Evolutionary conservation across 2,329 filamentous ascomycete genomes (phyloP).

Genomic region (Botrytis hyacinthi): DNA sequence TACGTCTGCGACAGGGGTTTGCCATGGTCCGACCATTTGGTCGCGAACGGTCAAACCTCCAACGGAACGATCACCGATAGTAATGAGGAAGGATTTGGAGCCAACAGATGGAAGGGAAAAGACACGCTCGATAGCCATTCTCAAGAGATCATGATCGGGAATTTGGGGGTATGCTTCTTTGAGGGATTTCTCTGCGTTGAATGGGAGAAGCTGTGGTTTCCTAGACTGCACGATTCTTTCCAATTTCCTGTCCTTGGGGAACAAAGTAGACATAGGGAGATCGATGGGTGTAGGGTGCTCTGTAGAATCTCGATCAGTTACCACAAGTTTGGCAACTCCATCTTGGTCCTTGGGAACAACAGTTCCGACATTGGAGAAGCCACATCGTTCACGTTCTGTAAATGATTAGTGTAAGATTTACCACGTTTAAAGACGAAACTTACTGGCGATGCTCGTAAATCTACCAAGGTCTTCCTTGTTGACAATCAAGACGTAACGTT

Average conservation of each 20-base stretch:
- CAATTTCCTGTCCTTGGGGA: conserved; percentile 83
- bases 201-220: conserved; percentile 64
- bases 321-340: conserved; percentile 69
- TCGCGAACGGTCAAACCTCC: conserved; percentile 86
- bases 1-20: conserved; percentile 89
- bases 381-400: conserved; percentile 77
- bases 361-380: conserved; percentile 85
- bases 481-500: conserved; percentile 90
- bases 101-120: conserved; percentile 84
- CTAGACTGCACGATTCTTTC: conserved; percentile 70
- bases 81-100: conserved; percentile 97
- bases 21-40: conserved; percentile 96
- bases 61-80: conserved; percentile 89
- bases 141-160: conserved; percentile 44
- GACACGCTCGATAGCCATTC: conserved; percentile 74
- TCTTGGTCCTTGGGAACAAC: conserved; percentile 61
- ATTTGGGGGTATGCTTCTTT: conserved; percentile 49
- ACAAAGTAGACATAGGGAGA: conserved; percentile 82
- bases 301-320: conserved; percentile 77
- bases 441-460: conserved; percentile 65
- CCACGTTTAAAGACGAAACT: conserved; percentile 30
- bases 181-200: conserved; percentile 67
- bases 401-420: conserved; percentile 17
- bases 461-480: conserved; percentile 76
- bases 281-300: conserved; percentile 79